phyloP scores from a whole-genome alignment of 805 yeast species.

The Hanseniaspora lachancei region DNA sequence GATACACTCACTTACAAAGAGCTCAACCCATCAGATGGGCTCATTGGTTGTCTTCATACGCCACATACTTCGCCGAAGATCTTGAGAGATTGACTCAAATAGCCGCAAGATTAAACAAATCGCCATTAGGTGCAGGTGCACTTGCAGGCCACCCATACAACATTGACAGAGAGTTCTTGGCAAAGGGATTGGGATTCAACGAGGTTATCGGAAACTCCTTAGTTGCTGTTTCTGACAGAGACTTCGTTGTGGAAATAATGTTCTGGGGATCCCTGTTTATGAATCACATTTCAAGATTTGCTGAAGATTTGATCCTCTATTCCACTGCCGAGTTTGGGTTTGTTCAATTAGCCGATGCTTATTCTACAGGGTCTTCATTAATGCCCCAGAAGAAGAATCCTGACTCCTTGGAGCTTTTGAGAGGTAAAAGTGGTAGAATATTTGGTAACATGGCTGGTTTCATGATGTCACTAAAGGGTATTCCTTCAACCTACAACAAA shows the following conservation, averaged over 20 bases:
- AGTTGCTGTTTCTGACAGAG: slow-evolving; percentile 96
- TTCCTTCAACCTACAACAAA: slow-evolving; percentile 94
- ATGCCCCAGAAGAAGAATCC: slow-evolving; percentile 99
- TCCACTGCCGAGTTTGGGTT: slow-evolving; percentile 97
- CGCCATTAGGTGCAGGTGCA: slow-evolving; percentile 96
- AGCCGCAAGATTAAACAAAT: slow-evolving; percentile 65
- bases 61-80: slow-evolving; percentile 87
- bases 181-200: slow-evolving; percentile 62
- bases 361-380: slow-evolving; percentile 93
- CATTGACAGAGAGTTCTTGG: slow-evolving; percentile 86
- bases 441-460: slow-evolving; percentile 92
- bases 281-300: slow-evolving; percentile 89
- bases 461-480: slow-evolving; percentile 91
- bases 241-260: slow-evolving; percentile 87
- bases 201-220: slow-evolving; percentile 90
- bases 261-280: slow-evolving; percentile 91
- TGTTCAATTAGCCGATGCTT: slow-evolving; percentile 86
- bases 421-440: slow-evolving; percentile 96
- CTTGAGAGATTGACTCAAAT: slow-evolving; percentile 72
- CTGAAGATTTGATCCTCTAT: slow-evolving; percentile 89
- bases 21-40: slow-evolving; percentile 99
- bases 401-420: slow-evolving; percentile 81
- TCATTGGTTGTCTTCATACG: slow-evolving; percentile 90
- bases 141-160: slow-evolving; percentile 99
- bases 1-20: slow-evolving; percentile 95